Evolutionary conservation across 371 early-diverging fungal genomes (phyloP), one percentile per base, ranked within the genome.

Genomic region (Mortierella sp.): DNA sequence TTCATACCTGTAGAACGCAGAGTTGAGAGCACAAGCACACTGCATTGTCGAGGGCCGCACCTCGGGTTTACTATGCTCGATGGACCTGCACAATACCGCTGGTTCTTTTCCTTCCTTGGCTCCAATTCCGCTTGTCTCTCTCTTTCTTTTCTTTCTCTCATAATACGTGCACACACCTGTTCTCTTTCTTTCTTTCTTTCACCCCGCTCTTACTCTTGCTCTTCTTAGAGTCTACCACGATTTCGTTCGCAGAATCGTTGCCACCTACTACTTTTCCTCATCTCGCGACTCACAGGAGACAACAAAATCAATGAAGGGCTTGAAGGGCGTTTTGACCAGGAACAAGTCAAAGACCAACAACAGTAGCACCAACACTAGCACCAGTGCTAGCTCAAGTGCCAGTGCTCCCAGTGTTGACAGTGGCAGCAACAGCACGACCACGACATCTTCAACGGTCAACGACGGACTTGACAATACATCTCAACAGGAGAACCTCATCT

Each of bases 261-360:
- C 34, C 4, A 34, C 29, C n/a, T 25, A n/a, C 17, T 34, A 39
- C 27, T 21, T 34, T 45, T 54, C 25, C 29, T 46, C n/a, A 13
- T 28, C 27, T 31, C 24, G 13, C 25, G 9, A 17, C 6, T 17
- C 27, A 16, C 41, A 28, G 22, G 45, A 7, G 39, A 47, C 54
- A 28, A 22, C 22, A 58, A 57, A 53, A 54, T 71, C 66, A 66
- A 67, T 79, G 66, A 68, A 57, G 66, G 53, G 49, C 57, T 57
- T 67, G 60, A 81, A 82, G 71, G 79, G 72, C 62, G 72, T 71
- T 62, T 54, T 78, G 68, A 46, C 67, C 21, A 61, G 74, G 56
- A 67, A 57, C 57, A 73, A 67, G 71, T 78, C 85, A 68, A 74
- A 77, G 69, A 49, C 12, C 57, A 63, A n/a, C 52, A 61, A 24